Conservation (phyloP, 2,329 filamentous ascomycete genomes). For the Pseudopithomyces chartarum region DNA sequence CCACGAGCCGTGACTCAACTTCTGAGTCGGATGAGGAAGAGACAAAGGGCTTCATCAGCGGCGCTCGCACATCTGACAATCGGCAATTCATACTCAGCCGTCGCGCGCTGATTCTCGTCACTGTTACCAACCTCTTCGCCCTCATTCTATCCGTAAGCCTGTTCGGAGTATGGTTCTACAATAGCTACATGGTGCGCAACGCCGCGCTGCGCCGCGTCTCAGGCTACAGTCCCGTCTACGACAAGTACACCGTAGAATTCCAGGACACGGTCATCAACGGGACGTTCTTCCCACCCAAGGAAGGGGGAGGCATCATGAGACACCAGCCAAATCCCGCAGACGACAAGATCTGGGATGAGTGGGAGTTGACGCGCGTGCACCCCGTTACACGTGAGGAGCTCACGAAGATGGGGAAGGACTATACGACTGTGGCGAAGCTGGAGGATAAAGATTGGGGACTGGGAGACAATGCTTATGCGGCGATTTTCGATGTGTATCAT, state of each 20-base stretch:
- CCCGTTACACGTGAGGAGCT: slow-evolving; percentile 8
- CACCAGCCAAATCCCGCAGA: slow-evolving; percentile 5
- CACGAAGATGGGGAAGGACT: slow-evolving; percentile 8
- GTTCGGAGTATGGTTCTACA: slow-evolving; percentile 4
- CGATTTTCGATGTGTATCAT: slow-evolving; percentile 20
- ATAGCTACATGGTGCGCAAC: slow-evolving; percentile 4
- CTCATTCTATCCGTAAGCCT: slow-evolving; percentile 1
- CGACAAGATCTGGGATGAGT: slow-evolving; percentile 7
- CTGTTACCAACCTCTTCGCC: background rate
- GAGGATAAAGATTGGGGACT: slow-evolving; percentile 14
- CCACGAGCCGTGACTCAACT: background rate
- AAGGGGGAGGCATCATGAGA: background rate
- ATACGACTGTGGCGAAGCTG: slow-evolving; percentile 3
- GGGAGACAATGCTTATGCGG: slow-evolving; percentile 17
- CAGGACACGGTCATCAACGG: slow-evolving; percentile 11
- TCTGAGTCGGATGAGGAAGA: slow-evolving; percentile 4
- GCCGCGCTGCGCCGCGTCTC: slow-evolving; percentile 10
- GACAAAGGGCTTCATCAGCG: slow-evolving; percentile 8
- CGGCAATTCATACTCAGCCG: background rate
- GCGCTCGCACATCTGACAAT: background rate
- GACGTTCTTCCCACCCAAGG: slow-evolving; percentile 7
- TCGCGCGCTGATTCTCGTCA: background rate
- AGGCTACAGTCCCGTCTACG: slow-evolving; percentile 11
- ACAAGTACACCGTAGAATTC: slow-evolving; percentile 9
- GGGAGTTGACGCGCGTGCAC: slow-evolving; percentile 8